A percentile compares a stretch with the other conserved stretches of the same genome.
These are phyloP conservation scores for Naganishia kalamii DNA, from an alignment of 768 basidiomycete species.

Conservation along the genomic window DNA sequence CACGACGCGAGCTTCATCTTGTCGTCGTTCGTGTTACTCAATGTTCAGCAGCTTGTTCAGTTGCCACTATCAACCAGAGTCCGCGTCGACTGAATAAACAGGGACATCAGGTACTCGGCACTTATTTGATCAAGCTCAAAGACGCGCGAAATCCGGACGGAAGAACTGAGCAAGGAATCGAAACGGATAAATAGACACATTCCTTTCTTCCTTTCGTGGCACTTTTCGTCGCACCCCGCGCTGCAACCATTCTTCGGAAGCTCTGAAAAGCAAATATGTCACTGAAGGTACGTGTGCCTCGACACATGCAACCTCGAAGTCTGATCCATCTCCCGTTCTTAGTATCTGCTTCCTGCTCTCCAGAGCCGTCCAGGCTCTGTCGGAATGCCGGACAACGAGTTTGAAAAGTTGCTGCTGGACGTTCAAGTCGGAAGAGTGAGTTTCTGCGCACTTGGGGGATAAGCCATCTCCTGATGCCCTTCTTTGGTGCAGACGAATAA, in stretches of 20 bases:
- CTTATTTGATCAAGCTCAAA: too few relatives aligned
- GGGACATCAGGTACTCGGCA: too few relatives aligned
- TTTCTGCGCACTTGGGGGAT: conserved; percentile 24
- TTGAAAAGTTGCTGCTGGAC: conserved; percentile 70
- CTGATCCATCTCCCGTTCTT: conserved; percentile 29
- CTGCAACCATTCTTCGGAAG: too few relatives aligned
- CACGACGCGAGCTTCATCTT: not conserved
- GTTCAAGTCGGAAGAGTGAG: conserved; percentile 84
- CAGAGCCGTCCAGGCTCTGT: conserved; percentile 67
- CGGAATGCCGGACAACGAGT: conserved; percentile 60
- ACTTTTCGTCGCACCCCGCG: too few relatives aligned
- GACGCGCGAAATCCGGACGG: too few relatives aligned
- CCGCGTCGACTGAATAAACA: too few relatives aligned
- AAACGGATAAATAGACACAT: too few relatives aligned
- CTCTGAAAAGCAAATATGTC: conserved; percentile 10
- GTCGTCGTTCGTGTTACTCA: too few relatives aligned
- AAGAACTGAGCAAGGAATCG: too few relatives aligned
- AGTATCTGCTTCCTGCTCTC: conserved; percentile 87
- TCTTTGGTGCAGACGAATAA: conserved; percentile 20
- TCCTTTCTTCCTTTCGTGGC: too few relatives aligned
- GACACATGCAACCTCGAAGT: not conserved
- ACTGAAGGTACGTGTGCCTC: conserved; percentile 15
- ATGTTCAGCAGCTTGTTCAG: not conserved
- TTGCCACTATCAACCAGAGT: not conserved
- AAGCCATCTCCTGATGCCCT: not conserved